Conservation (phyloP, 2,329 filamentous ascomycete species). For the Phaeosphaeriaceae sp. region DNA sequence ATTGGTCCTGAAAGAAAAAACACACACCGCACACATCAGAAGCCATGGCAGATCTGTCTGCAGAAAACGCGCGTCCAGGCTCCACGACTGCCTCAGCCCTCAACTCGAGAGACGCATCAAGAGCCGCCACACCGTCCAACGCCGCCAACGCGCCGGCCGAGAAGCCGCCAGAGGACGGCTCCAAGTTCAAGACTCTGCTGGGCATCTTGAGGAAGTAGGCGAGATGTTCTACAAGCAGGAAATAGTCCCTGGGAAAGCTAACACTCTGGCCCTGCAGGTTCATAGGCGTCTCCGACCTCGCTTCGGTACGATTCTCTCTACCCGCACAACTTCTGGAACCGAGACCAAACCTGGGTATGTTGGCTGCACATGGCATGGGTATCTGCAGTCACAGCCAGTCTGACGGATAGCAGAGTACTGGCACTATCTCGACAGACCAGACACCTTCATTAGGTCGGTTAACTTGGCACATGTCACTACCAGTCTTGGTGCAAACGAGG, state of each 20-base stretch:
- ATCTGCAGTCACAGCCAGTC: slow-evolving; percentile 13
- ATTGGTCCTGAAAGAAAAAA: not conserved
- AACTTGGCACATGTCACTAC: not conserved
- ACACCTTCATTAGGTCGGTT: slow-evolving; percentile 75
- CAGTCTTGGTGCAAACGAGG: slow-evolving; percentile 7
- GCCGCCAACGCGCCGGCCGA: slow-evolving; percentile 46
- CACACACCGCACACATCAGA: slow-evolving; percentile 1
- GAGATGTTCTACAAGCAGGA: slow-evolving; percentile 2
- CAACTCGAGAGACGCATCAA: slow-evolving; percentile 44
- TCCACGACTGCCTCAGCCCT: slow-evolving; percentile 38
- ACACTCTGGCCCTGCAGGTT: slow-evolving; percentile 66
- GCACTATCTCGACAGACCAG: slow-evolving; percentile 96
- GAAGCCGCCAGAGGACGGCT: slow-evolving; percentile 75
- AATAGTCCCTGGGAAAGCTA: slow-evolving; percentile 33
- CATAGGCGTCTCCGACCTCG: slow-evolving; percentile 94
- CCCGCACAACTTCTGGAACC: slow-evolving; percentile 95
- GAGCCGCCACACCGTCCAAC: slow-evolving; percentile 43
- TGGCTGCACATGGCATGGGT: not conserved
- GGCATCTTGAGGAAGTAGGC: slow-evolving; percentile 83
- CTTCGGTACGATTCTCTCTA: slow-evolving; percentile 92
- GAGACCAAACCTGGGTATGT: slow-evolving; percentile 81
- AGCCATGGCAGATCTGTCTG: slow-evolving; percentile 41
- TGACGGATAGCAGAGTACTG: slow-evolving; percentile 76
- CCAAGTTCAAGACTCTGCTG: slow-evolving; percentile 88
- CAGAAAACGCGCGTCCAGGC: slow-evolving; percentile 33